Evolutionary conservation across 2,329 filamentous ascomycete genomes (phyloP), one percentile per base, ranked within the genome.

Genomic region (Ascochyta lentis): DNA sequence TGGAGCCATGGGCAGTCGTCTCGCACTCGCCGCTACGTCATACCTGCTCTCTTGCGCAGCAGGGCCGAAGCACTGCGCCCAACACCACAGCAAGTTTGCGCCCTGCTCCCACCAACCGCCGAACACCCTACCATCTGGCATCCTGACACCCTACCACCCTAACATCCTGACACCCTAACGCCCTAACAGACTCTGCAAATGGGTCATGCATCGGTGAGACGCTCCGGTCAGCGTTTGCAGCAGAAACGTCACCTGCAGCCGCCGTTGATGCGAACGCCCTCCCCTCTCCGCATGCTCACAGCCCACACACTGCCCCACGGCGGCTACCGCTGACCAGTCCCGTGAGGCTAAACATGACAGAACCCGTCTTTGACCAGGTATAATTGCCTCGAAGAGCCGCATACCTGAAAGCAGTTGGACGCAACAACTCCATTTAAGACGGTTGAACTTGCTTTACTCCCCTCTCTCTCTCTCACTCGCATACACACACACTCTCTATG

Each of bases 251-350:
- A 44, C 29, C 53, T 43, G 46, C 52, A 31, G 16, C 29, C 22
- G 7, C 23, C 2, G 40, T 31, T 24, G 16, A 12, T 38, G 47
- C 42, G 35, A 47, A 26, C 46, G 31, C 19, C 23, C 41, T 50
- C 41, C 19, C 35, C 46, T 38, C 46, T 46, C 46, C 46, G 53
- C 52, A 37, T 29, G 34, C 47, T 37, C 39, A 22, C 16, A n/a
- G 16, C 16, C 16, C 42, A 13, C 43, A 26, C 24, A 33, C 43
- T 37, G 42, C 42, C 42, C 37, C 52, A 26, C 46, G 35, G 46
- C 45, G 46, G 52, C 46, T 48, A 44, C 51, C 51, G 52, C 47
- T 55, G 53, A 50, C 53, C 53, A 46, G 46, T 55, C 46, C 46
- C 46, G 38, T 4, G 27, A 19, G 19, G 19, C 19, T 19, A 19